Base-by-base conservation (phyloP, 495 filamentous ascomycete species). In the Lasiosphaeriaceae sp. region DNA sequence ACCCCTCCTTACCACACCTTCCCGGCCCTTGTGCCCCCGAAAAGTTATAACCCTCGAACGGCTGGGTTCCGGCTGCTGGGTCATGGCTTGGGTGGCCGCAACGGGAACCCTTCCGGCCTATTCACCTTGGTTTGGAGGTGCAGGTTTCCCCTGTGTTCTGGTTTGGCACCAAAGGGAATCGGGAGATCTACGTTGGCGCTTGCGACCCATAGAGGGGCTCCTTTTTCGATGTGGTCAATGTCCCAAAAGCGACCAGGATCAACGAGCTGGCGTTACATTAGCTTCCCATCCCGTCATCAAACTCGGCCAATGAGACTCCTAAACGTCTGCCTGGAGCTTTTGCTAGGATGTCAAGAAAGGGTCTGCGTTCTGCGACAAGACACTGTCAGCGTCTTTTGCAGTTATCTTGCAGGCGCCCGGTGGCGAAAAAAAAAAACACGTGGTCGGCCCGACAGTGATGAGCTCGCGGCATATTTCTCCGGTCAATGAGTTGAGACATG, bases 301-400 rank as follows among this genome's bases (percentile, higher is more conserved):
- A 54, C 19, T 54, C 23, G 22, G 8, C 21, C 23, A 4, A 12
- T 41, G n/a, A 45, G 5, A n/a, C 12, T 24, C 43, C 43, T 22
- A 55, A 47, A 55, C 52, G 52, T 47, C 52, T 55, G 52, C 52
- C 52, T 55, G 52, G 52, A 55, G 52, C 41, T 19, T 29, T 11
- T 21, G 14, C 51, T 22, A 53, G 39, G 37, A 24, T 53, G 26
- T 3, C 3, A 31, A 31, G 26, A 19, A 29, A 5, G 12, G 35
- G 34, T 16, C 34, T 19, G n/a, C n/a, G n/a, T 17, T 37, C 35
- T 41, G 16, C 45, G 45, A 21, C 51, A 24, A 31, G 26, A 31
- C 26, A 21, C 11, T 20, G 14, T 14, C 51, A 21, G 21, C 37
- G 14, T 14, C 51, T 19, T 17, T 11, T 43, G 39, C 22, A 26